Base-by-base conservation (phyloP, 73 alveolate genomes). In the Uronychia binucleata region DNA sequence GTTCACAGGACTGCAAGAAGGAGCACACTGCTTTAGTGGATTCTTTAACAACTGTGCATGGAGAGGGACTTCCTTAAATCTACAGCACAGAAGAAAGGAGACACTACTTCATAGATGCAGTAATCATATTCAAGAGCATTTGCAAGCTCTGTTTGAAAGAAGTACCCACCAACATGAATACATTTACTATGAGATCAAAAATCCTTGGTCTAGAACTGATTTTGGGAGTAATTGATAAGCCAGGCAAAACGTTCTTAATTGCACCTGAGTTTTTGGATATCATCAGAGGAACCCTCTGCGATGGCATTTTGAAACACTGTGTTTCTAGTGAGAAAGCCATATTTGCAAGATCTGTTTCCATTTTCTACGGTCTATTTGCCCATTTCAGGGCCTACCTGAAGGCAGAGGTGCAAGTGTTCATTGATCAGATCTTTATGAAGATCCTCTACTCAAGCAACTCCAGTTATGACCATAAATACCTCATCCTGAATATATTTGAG, bases 191-290 rank as follows among this genome's bases (percentile, higher is more conserved):
- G 85, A 88, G 93, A 87, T 93, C 95, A 58, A 97, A 96, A 91
- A 93, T 93, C 26, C 87, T 97, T 33, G 93, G 98, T 26, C 91
- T 98, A 31, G 99, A 98, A 89, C 88, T 97, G 77, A 97, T 98
- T 46, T 88, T 90, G 59, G 96, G 92, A 57, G 98, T 96, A 33
- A 90, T 98, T 77, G 98, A 94, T 57, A 93, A 94, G 78, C 98
- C 97, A 74, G 98, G 98, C 31, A 82, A 92, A 57, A 84, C 95
- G 11, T 91, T 98, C 79, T 77, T 80, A 57, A 87, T 88, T 58
- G 94, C 96, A 81, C 91, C 83, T 28, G 94, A 92, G 83, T 93
- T 98, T 77, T 89, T 97, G 30, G 91, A 96, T 77, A 92, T 97
- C 26, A 91, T 98, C 19, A 95, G 90, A 81, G 98, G 93, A 31